Evolutionary conservation across 352 stramenopile genomes (phyloP).

Genomic region (Phytophthora kernoviae): DNA sequence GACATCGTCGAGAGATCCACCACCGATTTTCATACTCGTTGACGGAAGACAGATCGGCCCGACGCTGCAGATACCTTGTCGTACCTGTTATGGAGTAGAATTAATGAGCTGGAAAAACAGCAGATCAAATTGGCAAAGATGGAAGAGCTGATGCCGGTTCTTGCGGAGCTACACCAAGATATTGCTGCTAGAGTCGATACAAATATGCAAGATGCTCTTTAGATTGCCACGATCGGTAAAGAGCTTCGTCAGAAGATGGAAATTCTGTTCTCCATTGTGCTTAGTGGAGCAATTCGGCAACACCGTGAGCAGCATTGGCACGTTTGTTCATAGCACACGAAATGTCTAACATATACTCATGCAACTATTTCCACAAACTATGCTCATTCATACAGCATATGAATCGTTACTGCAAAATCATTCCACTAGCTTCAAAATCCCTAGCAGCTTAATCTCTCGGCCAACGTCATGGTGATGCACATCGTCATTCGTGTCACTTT

Average conservation of each 20-base stretch:
- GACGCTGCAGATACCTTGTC: too few relatives aligned
- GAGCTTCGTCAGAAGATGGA: background rate
- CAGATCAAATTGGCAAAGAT: background rate
- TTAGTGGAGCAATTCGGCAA: background rate
- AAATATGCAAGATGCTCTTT: background rate
- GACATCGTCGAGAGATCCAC: too few relatives aligned
- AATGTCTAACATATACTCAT: background rate
- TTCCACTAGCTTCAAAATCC: background rate
- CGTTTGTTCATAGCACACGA: background rate
- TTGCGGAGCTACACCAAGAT: background rate
- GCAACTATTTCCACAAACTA: too few relatives aligned
- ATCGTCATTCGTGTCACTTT: background rate
- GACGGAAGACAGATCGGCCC: too few relatives aligned
- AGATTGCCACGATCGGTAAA: background rate
- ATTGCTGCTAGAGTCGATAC: background rate
- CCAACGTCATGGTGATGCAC: background rate
- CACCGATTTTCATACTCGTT: too few relatives aligned
- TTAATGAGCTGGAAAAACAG: background rate
- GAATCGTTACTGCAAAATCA: background rate
- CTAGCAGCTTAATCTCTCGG: background rate
- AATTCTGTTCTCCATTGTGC: background rate
- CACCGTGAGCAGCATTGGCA: background rate
- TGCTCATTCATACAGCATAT: background rate
- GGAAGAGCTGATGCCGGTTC: background rate
- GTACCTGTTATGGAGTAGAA: background rate